Base-by-base conservation (phyloP, 306 rosid genomes). In the Cicer judaicum region DNA sequence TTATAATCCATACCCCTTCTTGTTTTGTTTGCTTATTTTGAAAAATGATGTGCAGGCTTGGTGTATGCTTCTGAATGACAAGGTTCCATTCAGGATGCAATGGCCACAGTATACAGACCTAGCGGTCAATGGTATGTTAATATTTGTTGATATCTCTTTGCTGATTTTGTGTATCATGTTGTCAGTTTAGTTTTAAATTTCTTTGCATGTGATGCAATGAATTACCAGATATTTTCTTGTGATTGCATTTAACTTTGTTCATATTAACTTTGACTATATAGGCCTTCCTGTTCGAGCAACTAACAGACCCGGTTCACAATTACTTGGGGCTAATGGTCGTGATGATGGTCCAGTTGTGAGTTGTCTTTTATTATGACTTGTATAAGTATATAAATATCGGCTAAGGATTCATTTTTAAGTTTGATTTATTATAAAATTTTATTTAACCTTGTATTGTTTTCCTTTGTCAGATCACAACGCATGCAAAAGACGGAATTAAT, bases 321-420 rank as follows among this genome's bases (percentile, higher is more conserved):
- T 92, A 79, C 96, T 95, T 53, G 99, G 99, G 70, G 90, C 93
- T 69, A 92, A 90, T 84, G 99, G 99, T 55, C 99, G 99, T 61
- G 99, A 95, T 89, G 99, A 92, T 77, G 99, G 99, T 70, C 91
- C 96, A 70, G 84, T 89, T 89, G 99, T 95, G 84, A 88, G 99
- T 86, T 62, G 40, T 10, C 68, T 46, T 75, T 29, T 60, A 54
- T 75, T 53, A 10, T 74, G 29, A 38, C 39, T 41, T 16, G 12
- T 56, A 12, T 42, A 11, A n/a, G 42, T 60, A 34, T 7, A 56
- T 60, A 34, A 43, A 5, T 76, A 62, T 61, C 13, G 19, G n/a
- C 57, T 60, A 10, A 5, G 8, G 48, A 29, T 68, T 70, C 43
- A 49, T 65, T 47, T 55, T 53, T 47, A 74, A 34, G 59, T 78